Conservation (phyloP, 306 rosid species). For the Cicer cuneatum region DNA sequence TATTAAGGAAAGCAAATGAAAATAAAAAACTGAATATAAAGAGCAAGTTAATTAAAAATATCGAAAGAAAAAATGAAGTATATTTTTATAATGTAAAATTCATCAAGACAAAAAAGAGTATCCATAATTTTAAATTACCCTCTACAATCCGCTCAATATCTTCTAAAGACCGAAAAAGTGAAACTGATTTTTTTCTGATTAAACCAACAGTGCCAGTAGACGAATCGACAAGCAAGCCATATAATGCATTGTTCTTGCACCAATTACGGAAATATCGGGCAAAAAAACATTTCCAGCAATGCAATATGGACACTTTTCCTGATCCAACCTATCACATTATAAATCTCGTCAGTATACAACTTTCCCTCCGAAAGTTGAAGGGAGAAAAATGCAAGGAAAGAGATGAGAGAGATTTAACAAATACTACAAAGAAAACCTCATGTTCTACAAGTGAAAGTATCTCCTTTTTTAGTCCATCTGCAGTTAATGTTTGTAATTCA, state of each 20-base stretch:
- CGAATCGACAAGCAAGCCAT: conserved; percentile 75
- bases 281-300: conserved; percentile 81
- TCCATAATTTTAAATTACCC: conserved; percentile 60
- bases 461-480: conserved; percentile 84
- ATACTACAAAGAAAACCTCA: conserved; percentile 66
- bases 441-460: conserved; percentile 84
- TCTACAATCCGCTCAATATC: conserved; percentile 78
- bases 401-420: conserved; percentile 34
- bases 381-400: conserved; percentile 7
- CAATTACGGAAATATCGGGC: conserved; percentile 75
- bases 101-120: conserved; percentile 6
- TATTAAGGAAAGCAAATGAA: conserved; percentile 12
- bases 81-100: conserved; percentile 35
- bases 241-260: conserved; percentile 81
- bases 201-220: conserved; percentile 68
- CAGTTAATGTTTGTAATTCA: conserved; percentile 75
- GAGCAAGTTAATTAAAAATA: conserved; percentile 26
- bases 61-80: not conserved
- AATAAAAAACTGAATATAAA: conserved; percentile 16
- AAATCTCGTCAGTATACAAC: conserved; percentile 40
- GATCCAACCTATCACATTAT: conserved; percentile 63
- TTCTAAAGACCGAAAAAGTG: conserved; percentile 80
- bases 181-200: conserved; percentile 75
- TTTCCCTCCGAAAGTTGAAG: conserved; percentile 20
- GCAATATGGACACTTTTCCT: conserved; percentile 63